Conservation (phyloP, 345 rosid genomes). For the Rubroshorea leprosula region DNA sequence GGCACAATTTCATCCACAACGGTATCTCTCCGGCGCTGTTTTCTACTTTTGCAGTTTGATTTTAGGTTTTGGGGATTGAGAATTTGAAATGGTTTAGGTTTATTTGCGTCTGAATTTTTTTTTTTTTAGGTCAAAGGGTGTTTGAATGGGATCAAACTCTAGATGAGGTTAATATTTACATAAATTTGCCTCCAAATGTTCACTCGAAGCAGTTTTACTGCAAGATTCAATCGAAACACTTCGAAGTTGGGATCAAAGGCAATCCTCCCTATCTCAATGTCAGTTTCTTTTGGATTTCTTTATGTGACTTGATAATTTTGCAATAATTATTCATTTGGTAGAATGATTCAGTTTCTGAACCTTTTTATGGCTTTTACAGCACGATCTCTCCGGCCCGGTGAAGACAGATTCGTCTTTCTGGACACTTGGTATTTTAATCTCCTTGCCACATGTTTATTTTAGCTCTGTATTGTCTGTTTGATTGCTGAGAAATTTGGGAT, state of each 20-base stretch:
- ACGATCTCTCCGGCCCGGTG: conserved; percentile 63
- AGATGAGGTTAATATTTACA: conserved; percentile 80
- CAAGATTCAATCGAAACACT: conserved; percentile 75
- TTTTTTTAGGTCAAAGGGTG: conserved; percentile 59
- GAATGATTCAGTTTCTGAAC: not conserved
- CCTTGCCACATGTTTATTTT: not conserved
- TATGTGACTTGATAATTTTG: not conserved
- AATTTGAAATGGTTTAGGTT: not conserved
- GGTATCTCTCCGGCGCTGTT: conserved; percentile 18
- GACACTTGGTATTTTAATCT: conserved; percentile 55
- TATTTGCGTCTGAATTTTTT: not conserved
- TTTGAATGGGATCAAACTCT: conserved; percentile 97
- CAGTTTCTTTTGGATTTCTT: conserved; percentile 12
- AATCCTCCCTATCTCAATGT: conserved; percentile 93
- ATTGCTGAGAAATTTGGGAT: not conserved
- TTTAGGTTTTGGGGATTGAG: too few relatives aligned
- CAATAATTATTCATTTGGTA: not conserved
- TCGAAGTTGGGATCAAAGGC: conserved; percentile 93
- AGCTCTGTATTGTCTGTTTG: not conserved
- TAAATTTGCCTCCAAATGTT: conserved; percentile 62
- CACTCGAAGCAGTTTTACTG: conserved; percentile 69
- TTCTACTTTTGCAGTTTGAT: not conserved
- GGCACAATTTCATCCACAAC: conserved; percentile 45
- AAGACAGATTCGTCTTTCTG: conserved; percentile 90
- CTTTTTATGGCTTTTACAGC: conserved; percentile 33